Evolutionary conservation across 257 asterid genomes (phyloP), one percentile per base, ranked within the genome.

Genomic region (Buddleja alternifolia): DNA sequence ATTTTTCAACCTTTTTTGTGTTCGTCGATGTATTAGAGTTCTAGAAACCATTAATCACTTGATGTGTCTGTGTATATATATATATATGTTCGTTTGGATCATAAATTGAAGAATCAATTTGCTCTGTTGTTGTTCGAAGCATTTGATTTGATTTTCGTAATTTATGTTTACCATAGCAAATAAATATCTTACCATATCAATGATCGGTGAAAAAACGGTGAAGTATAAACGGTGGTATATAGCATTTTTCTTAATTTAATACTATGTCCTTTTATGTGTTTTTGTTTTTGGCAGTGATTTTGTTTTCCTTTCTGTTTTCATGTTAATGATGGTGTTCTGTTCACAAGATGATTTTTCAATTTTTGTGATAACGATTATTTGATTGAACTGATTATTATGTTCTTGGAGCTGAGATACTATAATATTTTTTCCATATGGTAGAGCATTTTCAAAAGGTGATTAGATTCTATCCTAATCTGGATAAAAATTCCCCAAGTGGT

Each of bases 391-490:
- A 46, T 32, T 29, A 21, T n/a, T 10, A n/a, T 32, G 47, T 40
- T 53, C 20, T 60, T 53, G 66, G 54, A 57, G 57, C 71, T 66
- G 65, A n/a, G n/a, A 70, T 74, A 14, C 25, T 51, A 16, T 40
- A 40, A 29, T 40, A 23, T 10, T 32, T 9, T 50, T 60, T 65
- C 44, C 69, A 4, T 52, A 7, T 47, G 72, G 76, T 59, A 75
- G 78, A 69, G 66, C 71, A 71, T 74, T 59, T 56, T 63, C 76
- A 3, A 25, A 51, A 63, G 78, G 64, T 56, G 60, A 59, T 37
- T 70, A 58, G 80, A 75, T 74, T 64, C 41, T 40, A 78, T 75
- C 78, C 57, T 32, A 54, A 60, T 45, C 50, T 58, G 73, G 78
- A 66, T 44, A 78, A 68, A 57, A 61, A 50, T 23, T 71, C 84